Evolutionary conservation across 108 stramenopile species (phyloP).

Genomic region (Nitzschia sp.): DNA sequence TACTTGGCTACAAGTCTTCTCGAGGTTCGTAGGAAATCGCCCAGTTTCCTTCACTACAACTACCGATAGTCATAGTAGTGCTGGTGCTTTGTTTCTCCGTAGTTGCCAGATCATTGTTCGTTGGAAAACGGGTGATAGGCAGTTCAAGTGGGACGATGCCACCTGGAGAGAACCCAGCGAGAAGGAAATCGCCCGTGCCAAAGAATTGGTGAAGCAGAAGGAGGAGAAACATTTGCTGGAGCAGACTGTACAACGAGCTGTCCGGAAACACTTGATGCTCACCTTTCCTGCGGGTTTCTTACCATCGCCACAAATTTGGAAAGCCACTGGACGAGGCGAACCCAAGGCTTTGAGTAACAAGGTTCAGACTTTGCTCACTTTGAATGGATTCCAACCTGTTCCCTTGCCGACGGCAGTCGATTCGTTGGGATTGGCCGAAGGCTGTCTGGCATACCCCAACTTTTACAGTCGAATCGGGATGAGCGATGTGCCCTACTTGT

Average conservation of each 20-base stretch:
- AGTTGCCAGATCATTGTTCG: no score
- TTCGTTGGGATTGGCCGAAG: conserved; percentile 25
- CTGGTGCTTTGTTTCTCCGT: no score
- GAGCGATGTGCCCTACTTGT: not conserved
- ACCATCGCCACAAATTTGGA: conserved; percentile 8
- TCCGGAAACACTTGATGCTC: conserved; percentile 2
- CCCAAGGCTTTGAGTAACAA: conserved; percentile 7
- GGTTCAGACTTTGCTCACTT: not conserved
- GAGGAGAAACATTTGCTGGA: conserved; percentile 5
- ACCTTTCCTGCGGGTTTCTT: conserved; percentile 8
- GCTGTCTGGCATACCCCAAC: conserved; percentile 23
- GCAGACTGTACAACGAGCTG: not conserved
- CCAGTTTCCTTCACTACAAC: no score
- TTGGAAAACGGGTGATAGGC: no score
- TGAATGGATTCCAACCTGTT: conserved; percentile 30
- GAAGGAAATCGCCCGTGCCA: conserved; percentile 4
- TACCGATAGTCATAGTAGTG: no score
- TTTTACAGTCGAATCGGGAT: not conserved
- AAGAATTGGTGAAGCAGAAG: not conserved
- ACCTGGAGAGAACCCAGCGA: conserved; percentile 3
- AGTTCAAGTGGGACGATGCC: no score
- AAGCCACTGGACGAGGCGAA: not conserved
- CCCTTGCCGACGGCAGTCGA: conserved; percentile 5
- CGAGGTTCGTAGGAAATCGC: no score
- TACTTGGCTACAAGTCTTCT: no score